Evolutionary conservation across 306 rosid species (phyloP), one percentile per base, ranked within the genome.

Genomic region (Alnus rubra): DNA sequence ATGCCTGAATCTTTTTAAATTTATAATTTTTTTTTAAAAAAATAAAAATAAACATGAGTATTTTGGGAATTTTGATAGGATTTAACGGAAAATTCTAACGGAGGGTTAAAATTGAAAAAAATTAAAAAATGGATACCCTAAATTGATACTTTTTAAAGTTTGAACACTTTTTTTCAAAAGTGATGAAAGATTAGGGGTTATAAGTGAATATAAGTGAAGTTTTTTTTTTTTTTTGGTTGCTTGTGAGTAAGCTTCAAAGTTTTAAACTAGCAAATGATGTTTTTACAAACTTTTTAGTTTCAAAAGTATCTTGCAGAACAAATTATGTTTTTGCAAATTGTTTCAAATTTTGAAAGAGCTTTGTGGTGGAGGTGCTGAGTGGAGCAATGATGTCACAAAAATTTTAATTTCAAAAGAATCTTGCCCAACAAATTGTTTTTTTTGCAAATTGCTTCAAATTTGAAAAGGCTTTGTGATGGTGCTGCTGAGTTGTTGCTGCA

Each of bases 401-500:
- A 14, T 30, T 60, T 31, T 60, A 14, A 60, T 28, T 30, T 9
- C 67, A 28, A 60, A 50, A 30, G 10, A 33, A 51, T 15, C 18
- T 14, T 69, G 60, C 13, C 51, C 19, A 6, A 68, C 59, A 31
- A 39, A 7, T 33, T 42, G 19, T 58, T 8, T 58, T 58, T 12
- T 42, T 53, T 69, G 78, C 69, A 60, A 70, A 60, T 74, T 75
- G 35, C 42, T 48, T 73, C 33, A 35, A 69, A 19, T 18, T 79
- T 82, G 37, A 31, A 76, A 28, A 45, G 54, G 50, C 54, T 54
- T 78, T 28, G 5, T 56, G n/a, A 67, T 63, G 55, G 28, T 53
- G 51, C 23, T 30, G 81, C 56, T 62, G 73, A 64, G 73, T 56
- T 52, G 67, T 30, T 42, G 31, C 59, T 82, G 76, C 2, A 23